A percentile compares a stretch with the other conserved stretches of the same genome.
Evolutionary conservation across 2,329 filamentous ascomycete genomes (phyloP).

Genomic region (Didymellaceae sp.): DNA sequence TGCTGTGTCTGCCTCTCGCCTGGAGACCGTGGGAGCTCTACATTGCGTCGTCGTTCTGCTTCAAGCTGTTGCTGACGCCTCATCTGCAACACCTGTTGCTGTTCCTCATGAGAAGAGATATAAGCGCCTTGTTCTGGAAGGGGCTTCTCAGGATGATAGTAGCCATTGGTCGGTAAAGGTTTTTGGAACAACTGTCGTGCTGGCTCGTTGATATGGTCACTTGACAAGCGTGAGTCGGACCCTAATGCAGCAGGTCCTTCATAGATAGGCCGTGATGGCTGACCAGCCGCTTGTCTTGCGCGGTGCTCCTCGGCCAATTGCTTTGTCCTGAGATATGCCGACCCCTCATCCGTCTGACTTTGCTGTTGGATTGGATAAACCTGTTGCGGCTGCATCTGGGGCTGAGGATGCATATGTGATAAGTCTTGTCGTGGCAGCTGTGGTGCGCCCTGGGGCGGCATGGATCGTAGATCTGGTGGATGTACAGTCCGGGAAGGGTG

Average conservation of each 20-base stretch:
- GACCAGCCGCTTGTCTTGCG: constrained; percentile 13
- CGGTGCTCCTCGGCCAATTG: constrained; percentile 32
- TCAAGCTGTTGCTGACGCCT: constrained; percentile 18
- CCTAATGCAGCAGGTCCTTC: constrained; percentile 10
- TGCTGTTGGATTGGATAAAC: constrained; percentile 12
- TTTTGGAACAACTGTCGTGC: constrained; percentile 17
- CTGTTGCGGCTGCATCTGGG: constrained; percentile 19
- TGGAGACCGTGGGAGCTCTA: neutral
- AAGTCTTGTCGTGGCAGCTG: constrained; percentile 20
- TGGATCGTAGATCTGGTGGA: constrained; percentile 19
- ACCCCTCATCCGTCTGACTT: constrained; percentile 21
- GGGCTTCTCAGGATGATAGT: constrained; percentile 32
- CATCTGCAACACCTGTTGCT: constrained; percentile 15
- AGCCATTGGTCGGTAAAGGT: constrained; percentile 27
- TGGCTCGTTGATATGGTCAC: constrained; percentile 15
- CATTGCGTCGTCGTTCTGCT: neutral
- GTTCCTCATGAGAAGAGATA: constrained; percentile 21
- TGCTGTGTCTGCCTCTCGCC: constrained; percentile 6
- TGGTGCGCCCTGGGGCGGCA: too few species aligned
- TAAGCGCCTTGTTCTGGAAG: constrained; percentile 25
- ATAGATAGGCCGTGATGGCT: constrained; percentile 12
- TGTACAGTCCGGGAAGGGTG: constrained; percentile 27
- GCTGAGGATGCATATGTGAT: constrained; percentile 9
- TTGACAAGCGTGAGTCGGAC: constrained; percentile 2
- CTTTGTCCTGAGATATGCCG: constrained; percentile 33